Percentiles rank a stretch among this genome's conserved stretches.
Evolutionary conservation across 345 rosid genomes (phyloP).

Genomic region (Carallia brachiata): DNA sequence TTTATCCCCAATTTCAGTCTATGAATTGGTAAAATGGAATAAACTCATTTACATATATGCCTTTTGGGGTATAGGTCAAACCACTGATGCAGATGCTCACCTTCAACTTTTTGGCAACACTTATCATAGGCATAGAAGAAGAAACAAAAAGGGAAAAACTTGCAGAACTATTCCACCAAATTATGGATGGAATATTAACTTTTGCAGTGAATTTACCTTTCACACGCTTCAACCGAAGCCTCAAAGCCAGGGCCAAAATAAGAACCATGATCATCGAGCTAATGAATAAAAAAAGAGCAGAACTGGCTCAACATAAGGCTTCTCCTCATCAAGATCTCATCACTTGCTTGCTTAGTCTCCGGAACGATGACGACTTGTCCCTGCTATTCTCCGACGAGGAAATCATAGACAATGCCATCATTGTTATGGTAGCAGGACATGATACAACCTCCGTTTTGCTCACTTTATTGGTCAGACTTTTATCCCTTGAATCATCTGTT

Average conservation of each 20-base stretch:
- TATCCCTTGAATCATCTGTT: constrained; percentile 15
- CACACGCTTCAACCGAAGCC: constrained; percentile 23
- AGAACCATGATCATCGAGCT: not conserved
- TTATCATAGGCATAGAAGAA: constrained; percentile 30
- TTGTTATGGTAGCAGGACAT: constrained; percentile 26
- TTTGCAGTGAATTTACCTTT: constrained; percentile 28
- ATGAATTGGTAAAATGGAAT: too few relatives aligned
- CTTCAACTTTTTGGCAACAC: constrained; percentile 30
- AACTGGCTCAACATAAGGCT: constrained; percentile 6
- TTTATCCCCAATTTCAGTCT: too few relatives aligned
- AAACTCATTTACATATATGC: too few relatives aligned
- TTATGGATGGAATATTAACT: constrained; percentile 25
- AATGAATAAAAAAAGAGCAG: constrained; percentile 8
- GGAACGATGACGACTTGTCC: not conserved
- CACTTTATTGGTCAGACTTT: constrained; percentile 20
- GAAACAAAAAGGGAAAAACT: constrained; percentile 19
- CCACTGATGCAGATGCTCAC: constrained; percentile 38
- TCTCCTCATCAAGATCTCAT: constrained; percentile 22
- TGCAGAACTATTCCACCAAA: constrained; percentile 9
- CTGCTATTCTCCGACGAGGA: constrained; percentile 13
- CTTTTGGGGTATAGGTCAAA: constrained; percentile 17
- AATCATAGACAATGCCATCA: constrained; percentile 12
- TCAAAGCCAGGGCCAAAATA: constrained; percentile 5
- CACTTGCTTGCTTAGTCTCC: constrained; percentile 18
- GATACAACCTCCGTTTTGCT: constrained; percentile 25